phyloP scores from a whole-genome alignment of 177 flowering plant species.

The Telopea speciosissima region DNA sequence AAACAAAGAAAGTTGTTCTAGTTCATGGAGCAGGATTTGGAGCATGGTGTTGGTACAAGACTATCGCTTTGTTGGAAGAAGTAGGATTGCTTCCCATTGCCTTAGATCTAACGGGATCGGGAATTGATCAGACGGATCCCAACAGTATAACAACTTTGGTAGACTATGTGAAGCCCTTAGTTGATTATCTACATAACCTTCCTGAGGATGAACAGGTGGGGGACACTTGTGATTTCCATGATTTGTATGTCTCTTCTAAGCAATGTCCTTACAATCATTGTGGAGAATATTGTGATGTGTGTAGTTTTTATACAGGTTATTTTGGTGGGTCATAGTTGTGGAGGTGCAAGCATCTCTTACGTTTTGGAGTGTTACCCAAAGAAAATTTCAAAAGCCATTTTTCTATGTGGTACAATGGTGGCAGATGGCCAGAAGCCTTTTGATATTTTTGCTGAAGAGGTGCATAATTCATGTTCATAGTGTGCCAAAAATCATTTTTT shows the following conservation, averaged over 20 bases:
- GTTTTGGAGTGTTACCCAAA: constrained; percentile 68
- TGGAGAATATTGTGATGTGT: constrained; percentile 11
- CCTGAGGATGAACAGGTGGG: constrained; percentile 78
- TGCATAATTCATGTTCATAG: constrained; percentile 15
- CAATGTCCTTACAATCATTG: background rate
- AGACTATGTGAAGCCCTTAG: constrained; percentile 80
- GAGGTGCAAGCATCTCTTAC: constrained; percentile 88
- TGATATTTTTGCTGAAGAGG: constrained; percentile 92
- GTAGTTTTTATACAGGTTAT: constrained; percentile 54
- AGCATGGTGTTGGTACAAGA: constrained; percentile 99
- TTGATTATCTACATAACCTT: constrained; percentile 52
- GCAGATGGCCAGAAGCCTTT: constrained; percentile 79
- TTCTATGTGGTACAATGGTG: constrained; percentile 86
- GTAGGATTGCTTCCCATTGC: constrained; percentile 60
- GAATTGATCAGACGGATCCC: constrained; percentile 58
- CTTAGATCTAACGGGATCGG: constrained; percentile 82
- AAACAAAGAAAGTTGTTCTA: constrained; percentile 62
- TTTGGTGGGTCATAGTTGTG: constrained; percentile 90
- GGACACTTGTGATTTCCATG: background rate
- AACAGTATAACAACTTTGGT: constrained; percentile 52
- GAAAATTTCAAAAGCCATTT: constrained; percentile 83
- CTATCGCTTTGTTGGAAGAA: constrained; percentile 79
- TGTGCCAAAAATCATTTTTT: background rate
- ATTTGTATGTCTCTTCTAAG: background rate
- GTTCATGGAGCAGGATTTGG: constrained; percentile 99